Conservation (phyloP, 148 eudicot species). For the Rhododendron molle region DNA sequence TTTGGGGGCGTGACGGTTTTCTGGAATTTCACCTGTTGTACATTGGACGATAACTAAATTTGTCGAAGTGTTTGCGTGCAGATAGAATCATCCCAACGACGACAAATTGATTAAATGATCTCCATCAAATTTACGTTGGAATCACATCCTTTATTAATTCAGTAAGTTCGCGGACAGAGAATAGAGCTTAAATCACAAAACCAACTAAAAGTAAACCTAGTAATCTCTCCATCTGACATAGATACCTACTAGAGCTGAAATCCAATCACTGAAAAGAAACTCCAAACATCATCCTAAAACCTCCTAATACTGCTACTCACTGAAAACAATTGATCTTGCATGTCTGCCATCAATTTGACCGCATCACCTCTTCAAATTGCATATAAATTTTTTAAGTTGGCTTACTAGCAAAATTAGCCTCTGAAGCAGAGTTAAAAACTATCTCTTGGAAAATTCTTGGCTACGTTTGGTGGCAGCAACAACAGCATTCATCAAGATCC, state of each 20-base stretch:
- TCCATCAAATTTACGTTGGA: background rate
- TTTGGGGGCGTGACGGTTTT: background rate
- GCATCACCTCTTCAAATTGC: background rate
- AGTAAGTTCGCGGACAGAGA: background rate
- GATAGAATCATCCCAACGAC: background rate
- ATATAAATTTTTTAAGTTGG: background rate
- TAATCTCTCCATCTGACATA: background rate
- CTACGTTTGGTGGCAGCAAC: constrained; percentile 81
- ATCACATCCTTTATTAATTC: background rate
- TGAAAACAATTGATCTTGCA: background rate
- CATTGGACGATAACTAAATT: background rate
- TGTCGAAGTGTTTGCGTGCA: background rate
- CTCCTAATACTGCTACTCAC: background rate
- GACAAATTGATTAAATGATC: background rate
- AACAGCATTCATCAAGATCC: constrained; percentile 86
- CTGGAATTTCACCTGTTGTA: background rate
- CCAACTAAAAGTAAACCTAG: background rate
- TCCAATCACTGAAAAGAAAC: background rate
- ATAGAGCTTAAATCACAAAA: background rate
- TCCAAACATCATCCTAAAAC: background rate
- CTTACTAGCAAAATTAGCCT: background rate
- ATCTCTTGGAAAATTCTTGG: constrained; percentile 56
- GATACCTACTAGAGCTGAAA: background rate
- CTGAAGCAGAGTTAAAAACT: background rate
- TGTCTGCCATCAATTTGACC: background rate